A percentile compares a stretch with the other conserved stretches of the same genome.
Evolutionary conservation across 2,329 filamentous ascomycete species (phyloP).

Genomic region (Sporothrix pallida): DNA sequence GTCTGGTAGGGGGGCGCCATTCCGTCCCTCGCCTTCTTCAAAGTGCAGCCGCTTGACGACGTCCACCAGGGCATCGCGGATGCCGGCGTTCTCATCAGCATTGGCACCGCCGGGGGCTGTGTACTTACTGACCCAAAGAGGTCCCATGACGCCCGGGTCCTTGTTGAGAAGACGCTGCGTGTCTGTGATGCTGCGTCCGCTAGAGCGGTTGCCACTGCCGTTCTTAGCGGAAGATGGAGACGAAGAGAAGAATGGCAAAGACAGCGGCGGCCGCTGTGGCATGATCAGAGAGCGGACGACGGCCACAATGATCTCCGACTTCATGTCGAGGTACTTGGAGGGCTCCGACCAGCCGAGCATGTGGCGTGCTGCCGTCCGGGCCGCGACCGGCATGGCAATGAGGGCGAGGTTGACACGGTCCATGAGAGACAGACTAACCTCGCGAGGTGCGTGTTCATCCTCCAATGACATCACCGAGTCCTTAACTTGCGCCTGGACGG

Average conservation of each 20-base stretch:
- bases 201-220: slow-evolving; percentile 33
- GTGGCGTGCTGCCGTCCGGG: slow-evolving; percentile 68
- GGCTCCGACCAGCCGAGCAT: slow-evolving; percentile 71
- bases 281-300: slow-evolving; percentile 67
- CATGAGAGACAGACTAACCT: slow-evolving; percentile 51
- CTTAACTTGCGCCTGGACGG: slow-evolving; percentile 10
- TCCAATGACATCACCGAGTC: slow-evolving; percentile 20
- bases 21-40: slow-evolving; percentile 29
- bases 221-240: background rate
- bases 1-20: slow-evolving; percentile 36
- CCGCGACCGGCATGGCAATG: slow-evolving; percentile 59
- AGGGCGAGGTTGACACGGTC: slow-evolving; percentile 27
- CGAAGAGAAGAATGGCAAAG: slow-evolving; percentile 15
- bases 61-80: slow-evolving; percentile 65
- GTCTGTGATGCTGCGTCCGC: slow-evolving; percentile 60
- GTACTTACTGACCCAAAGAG: slow-evolving; percentile 80
- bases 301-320: slow-evolving; percentile 73
- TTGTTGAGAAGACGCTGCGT: slow-evolving; percentile 67
- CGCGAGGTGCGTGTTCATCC: background rate
- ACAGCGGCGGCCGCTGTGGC: slow-evolving; percentile 20
- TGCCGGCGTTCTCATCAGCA: slow-evolving; percentile 50
- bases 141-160: slow-evolving; percentile 74
- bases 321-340: slow-evolving; percentile 77
- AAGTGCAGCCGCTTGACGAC: slow-evolving; percentile 51
- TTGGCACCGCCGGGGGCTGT: slow-evolving; percentile 64